Percentiles rank a stretch among this genome's conserved stretches.
Conservation (phyloP, 495 filamentous ascomycete genomes). For the Penicillium pancosmium region DNA sequence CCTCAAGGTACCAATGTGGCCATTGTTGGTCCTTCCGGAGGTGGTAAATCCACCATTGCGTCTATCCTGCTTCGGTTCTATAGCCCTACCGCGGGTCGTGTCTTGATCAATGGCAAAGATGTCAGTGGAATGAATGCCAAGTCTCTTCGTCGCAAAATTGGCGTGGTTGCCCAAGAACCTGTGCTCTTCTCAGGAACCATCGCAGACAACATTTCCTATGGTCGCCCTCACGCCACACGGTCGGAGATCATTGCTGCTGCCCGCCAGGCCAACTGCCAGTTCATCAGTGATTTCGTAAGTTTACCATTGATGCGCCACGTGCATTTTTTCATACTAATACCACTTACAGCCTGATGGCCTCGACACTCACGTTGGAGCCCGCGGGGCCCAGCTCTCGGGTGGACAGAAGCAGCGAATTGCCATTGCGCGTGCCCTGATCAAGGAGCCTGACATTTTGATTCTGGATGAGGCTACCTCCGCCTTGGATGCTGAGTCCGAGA, state of each 20-base stretch:
- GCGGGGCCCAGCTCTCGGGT: conserved; percentile 91
- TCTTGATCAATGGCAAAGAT: conserved; percentile 83
- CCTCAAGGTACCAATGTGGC: conserved; percentile 92
- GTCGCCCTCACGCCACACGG: conserved; percentile 75
- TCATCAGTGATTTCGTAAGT: conserved; percentile 88
- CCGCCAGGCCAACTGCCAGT: conserved; percentile 92
- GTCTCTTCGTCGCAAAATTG: conserved; percentile 89
- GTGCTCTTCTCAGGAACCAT: conserved; percentile 95
- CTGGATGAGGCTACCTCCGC: conserved; percentile 94
- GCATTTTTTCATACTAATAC: conserved; percentile 15
- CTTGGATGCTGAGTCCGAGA: conserved; percentile 96
- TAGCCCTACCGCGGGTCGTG: conserved; percentile 71
- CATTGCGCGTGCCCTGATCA: conserved; percentile 91
- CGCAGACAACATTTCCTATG: conserved; percentile 96
- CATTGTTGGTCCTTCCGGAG: conserved; percentile 92
- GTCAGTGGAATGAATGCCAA: conserved; percentile 90
- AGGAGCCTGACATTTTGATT: conserved; percentile 94
- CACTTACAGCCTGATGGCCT: conserved; percentile 74
- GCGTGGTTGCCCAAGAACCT: conserved; percentile 92
- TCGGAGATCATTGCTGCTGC: conserved; percentile 85
- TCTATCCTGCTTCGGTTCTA: conserved; percentile 91
- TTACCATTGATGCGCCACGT: not conserved
- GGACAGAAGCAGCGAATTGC: conserved; percentile 98
- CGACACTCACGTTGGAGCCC: conserved; percentile 89
- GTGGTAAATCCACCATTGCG: conserved; percentile 93